Evolutionary conservation across 495 filamentous ascomycete genomes (phyloP), one percentile per base, ranked within the genome.

Genomic region (Annulohypoxylon stygium): DNA sequence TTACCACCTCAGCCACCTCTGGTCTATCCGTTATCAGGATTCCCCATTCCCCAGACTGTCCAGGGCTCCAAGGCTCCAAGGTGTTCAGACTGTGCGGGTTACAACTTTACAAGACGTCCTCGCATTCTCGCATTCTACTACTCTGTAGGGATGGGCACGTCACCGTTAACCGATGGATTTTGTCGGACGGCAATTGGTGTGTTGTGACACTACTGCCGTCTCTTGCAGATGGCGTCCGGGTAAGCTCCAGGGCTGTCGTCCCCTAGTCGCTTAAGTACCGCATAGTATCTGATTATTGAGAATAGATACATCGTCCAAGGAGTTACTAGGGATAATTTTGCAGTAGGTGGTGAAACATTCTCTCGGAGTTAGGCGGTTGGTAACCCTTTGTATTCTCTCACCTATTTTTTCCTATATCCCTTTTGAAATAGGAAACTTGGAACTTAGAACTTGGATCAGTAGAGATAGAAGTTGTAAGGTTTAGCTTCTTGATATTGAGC

Each of bases 211-310:
- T 68, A 60, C 65, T 64, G 53, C 70, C 65, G 60, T 55, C 72
- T 70, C 67, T 65, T 70, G 72, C 72, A 75, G 59, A 57, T 54
- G 72, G 63, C 59, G 43, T 50, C 54, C 67, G 67, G 67, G 66
- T 65, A 70, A 63, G 66, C 30, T 30, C 30, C 30, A 30, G 30
- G 30, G 30, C 66, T 51, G 43, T 69, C 20, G 18, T 50, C 47
- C 60, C 53, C 53, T 30, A 11, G 53, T 65, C 45, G 14, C 37
- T 39, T 37, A 57, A 39, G 50, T 55, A 65, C 39, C 55, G 55
- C 39, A 10, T 43, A 43, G 12, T 43, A 43, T 14, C 36, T 39
- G 30, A 43, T 43, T 43, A 43, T 14, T 25, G 55, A 41, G 39
- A 58, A 41, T 26, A 26, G 48, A 66, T 61, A 48, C 55, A 18